A percentile compares a stretch with the other conserved stretches of the same genome.
Evolutionary conservation across 2,329 filamentous ascomycete genomes (phyloP).

Genomic region (Clonostachys rhizophaga): DNA sequence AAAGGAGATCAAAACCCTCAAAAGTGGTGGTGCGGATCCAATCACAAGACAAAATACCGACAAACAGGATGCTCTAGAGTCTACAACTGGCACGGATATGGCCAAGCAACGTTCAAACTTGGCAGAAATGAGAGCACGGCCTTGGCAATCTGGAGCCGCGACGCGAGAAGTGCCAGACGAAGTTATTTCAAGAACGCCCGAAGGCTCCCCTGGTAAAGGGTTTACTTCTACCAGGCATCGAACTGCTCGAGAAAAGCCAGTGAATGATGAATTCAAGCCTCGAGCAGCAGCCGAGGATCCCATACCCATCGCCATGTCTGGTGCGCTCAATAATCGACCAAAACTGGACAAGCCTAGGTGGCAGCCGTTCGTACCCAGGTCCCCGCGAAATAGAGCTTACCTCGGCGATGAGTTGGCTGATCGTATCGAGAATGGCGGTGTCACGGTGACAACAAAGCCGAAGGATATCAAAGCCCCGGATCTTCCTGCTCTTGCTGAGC

Average conservation of each 20-base stretch:
- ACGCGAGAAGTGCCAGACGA: neutral
- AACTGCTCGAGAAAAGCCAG: conserved; percentile 22
- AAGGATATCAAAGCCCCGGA: conserved; percentile 16
- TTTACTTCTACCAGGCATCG: conserved; percentile 5
- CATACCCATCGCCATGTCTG: conserved; percentile 5
- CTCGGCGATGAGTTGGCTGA: conserved; percentile 23
- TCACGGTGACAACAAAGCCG: conserved; percentile 9
- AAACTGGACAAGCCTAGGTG: conserved; percentile 27
- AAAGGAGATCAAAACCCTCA: conserved; percentile 43
- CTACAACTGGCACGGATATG: neutral
- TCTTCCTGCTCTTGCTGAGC: conserved; percentile 16
- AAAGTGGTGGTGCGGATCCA: conserved; percentile 14
- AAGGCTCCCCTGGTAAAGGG: neutral
- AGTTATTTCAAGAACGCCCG: neutral
- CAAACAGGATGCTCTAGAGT: neutral
- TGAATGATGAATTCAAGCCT: conserved; percentile 11
- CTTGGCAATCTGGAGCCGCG: neutral
- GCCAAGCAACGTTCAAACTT: no score
- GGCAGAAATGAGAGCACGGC: neutral
- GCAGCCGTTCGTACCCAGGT: conserved; percentile 35
- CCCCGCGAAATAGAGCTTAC: conserved; percentile 29
- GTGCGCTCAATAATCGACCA: conserved; percentile 12
- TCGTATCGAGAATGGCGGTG: conserved; percentile 19
- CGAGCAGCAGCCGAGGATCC: conserved; percentile 3
- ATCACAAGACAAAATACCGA: conserved; percentile 5